Percentiles rank a stretch among this genome's conserved stretches.
Evolutionary conservation across 306 rosid genomes (phyloP).

Genomic region (Nissolia schottii): DNA sequence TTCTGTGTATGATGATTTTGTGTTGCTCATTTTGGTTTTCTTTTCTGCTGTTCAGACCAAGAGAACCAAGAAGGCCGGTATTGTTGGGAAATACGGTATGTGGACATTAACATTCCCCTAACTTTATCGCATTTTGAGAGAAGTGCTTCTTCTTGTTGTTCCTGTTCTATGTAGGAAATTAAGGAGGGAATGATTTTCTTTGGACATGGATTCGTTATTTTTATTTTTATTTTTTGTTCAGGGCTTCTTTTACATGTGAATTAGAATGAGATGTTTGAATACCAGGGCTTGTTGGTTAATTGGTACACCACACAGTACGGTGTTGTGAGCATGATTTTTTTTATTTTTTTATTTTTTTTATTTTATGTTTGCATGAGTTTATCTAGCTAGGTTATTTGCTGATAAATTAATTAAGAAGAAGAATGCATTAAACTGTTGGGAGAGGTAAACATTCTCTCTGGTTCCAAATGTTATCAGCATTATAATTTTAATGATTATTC

Average conservation of each 20-base stretch:
- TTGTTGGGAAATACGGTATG: constrained; percentile 87
- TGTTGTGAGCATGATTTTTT: background rate
- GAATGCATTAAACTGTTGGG: background rate
- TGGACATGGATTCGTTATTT: background rate
- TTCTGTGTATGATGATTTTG: background rate
- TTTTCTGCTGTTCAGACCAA: constrained; percentile 44
- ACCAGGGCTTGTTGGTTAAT: background rate
- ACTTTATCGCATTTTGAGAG: too few species aligned
- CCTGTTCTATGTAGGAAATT: background rate
- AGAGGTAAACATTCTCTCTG: background rate
- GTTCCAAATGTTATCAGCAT: background rate
- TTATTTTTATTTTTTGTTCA: background rate
- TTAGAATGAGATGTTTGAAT: background rate
- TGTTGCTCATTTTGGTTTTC: background rate
- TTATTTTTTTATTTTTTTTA: background rate
- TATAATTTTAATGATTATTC: background rate
- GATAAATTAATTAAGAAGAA: background rate
- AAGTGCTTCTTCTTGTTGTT: background rate
- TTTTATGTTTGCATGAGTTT: background rate
- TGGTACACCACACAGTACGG: background rate
- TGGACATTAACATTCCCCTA: background rate
- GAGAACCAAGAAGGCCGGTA: constrained; percentile 93
- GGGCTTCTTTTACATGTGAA: background rate
- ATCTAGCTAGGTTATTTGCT: background rate
- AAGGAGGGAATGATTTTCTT: background rate